These are phyloP conservation scores for Septoria petroselini DNA, from an alignment of 2,329 filamentous ascomycete genomes.

Conservation along the genomic window DNA sequence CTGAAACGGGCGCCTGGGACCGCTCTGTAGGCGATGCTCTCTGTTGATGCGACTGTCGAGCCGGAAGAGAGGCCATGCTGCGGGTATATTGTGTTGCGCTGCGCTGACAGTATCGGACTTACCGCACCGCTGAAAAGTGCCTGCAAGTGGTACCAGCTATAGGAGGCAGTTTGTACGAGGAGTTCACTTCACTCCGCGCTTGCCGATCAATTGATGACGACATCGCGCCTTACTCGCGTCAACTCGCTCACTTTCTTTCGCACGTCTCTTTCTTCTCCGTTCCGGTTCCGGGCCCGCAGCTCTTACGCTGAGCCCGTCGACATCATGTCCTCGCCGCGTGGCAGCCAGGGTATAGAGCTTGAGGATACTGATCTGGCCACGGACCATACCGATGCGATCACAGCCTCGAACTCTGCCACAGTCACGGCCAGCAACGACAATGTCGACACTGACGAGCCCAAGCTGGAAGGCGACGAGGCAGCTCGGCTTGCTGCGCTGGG, in stretches of 20 bases:
- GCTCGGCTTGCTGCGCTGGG: constrained; percentile 40
- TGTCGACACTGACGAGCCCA: constrained; percentile 4
- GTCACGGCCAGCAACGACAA: background rate
- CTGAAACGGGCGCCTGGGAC: constrained; percentile 17
- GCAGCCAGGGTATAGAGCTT: background rate
- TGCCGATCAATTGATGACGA: constrained; percentile 7
- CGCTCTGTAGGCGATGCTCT: constrained; percentile 24
- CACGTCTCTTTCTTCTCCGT: background rate
- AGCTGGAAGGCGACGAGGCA: constrained; percentile 36
- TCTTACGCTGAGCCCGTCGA: background rate
- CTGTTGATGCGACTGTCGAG: constrained; percentile 29
- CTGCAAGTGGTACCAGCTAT: too few species aligned
- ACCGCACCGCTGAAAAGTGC: too few species aligned
- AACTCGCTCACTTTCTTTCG: constrained; percentile 6
- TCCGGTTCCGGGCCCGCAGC: background rate
- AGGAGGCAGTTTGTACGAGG: background rate
- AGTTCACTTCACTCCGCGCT: background rate
- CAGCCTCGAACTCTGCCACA: too few species aligned
- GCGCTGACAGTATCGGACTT: too few species aligned
- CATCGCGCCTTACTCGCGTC: constrained; percentile 3
- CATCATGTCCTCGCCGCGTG: constrained; percentile 8
- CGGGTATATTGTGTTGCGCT: background rate
- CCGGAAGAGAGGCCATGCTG: constrained; percentile 45
- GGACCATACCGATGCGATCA: background rate
- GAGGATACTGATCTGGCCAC: background rate